phyloP scores from a whole-genome alignment of 176 grass and related monocot species.

The Carex scoparia region DNA sequence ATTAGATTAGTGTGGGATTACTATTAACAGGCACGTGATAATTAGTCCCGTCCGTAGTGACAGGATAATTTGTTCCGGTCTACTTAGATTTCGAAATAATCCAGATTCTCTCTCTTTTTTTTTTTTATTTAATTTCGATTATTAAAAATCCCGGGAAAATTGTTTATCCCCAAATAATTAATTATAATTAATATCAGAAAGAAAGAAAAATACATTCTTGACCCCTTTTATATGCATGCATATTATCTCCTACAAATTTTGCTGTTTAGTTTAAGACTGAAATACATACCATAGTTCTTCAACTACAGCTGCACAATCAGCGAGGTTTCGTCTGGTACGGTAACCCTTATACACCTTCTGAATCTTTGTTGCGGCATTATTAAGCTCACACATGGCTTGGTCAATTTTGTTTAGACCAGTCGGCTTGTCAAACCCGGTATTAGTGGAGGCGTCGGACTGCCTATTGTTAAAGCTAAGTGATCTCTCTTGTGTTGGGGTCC shows the following conservation, averaged over 20 bases:
- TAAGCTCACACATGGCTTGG: slow-evolving; percentile 37
- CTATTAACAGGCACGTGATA: no score
- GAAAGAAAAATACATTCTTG: background rate
- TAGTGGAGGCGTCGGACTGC: slow-evolving; percentile 16
- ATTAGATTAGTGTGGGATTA: no score
- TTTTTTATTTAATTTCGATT: no score
- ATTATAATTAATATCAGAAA: background rate
- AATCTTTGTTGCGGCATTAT: slow-evolving; percentile 64
- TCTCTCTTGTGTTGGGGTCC: slow-evolving; percentile 28
- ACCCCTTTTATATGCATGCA: background rate
- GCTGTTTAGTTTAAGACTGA: background rate
- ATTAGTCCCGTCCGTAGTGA: no score
- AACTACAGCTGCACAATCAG: slow-evolving; percentile 79
- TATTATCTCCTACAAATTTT: background rate
- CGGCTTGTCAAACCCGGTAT: background rate
- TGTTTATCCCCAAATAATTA: no score
- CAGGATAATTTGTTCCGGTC: no score
- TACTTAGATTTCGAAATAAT: no score
- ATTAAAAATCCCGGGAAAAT: no score
- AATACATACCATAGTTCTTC: slow-evolving; percentile 75
- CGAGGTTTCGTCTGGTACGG: slow-evolving; percentile 68
- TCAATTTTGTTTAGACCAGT: slow-evolving; percentile 3
- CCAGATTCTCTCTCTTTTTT: no score
- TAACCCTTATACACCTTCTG: slow-evolving; percentile 95
- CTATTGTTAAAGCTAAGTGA: slow-evolving; percentile 92